Base-by-base conservation (phyloP, 176 grass and related monocot genomes). In the Eragrostis nindensis region DNA sequence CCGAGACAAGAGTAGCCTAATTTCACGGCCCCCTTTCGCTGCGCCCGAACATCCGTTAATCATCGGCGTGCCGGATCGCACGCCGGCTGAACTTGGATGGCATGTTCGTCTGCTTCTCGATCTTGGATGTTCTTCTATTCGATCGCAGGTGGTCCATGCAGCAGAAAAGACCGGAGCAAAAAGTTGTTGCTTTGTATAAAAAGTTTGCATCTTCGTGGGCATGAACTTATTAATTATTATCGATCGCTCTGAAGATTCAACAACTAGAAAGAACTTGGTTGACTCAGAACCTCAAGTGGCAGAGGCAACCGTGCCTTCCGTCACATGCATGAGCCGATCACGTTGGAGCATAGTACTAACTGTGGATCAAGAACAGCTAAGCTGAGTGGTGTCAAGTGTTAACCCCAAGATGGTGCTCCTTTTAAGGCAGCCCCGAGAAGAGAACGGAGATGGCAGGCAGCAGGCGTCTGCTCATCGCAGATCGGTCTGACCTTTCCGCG, bases 351-450 rank as follows among this genome's bases (percentile, higher is more conserved):
- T 17, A 26, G 62, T 1, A 22, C 7, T 6, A 47, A 14, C 66
- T 39, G 27, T 10, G 54, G 54, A 61, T 61, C 9, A 56, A 61
- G 57, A 11, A 13, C 25, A 14, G 11, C 24, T 27, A 27, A 5
- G n/a, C 11, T 61, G 11, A 5, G 8, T 59, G 55, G 32, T 36
- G 55, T 11, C 11, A 61, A 30, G 13, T 55, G 71, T 39, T 39
- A 22, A 12, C 32, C 80, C 66, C 39, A 43, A 61, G 11, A 21
- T 0, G 47, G 1, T 82, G 40, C 78, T 63, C 71, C 78, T 87
- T 87, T 87, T 71, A 32, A 87, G 72, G 49, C 49, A n/a, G n/a
- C 62, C 71, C 81, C 71, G 27, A 83, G 71, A 27, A 61, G 24
- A 61, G 24, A 43, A 13, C 4, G 32, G 21, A 21, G 47, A 26